Percentiles rank a stretch among this genome's conserved stretches.
Conservation (phyloP, 495 filamentous ascomycete genomes). For the Clohesyomyces aquaticus region DNA sequence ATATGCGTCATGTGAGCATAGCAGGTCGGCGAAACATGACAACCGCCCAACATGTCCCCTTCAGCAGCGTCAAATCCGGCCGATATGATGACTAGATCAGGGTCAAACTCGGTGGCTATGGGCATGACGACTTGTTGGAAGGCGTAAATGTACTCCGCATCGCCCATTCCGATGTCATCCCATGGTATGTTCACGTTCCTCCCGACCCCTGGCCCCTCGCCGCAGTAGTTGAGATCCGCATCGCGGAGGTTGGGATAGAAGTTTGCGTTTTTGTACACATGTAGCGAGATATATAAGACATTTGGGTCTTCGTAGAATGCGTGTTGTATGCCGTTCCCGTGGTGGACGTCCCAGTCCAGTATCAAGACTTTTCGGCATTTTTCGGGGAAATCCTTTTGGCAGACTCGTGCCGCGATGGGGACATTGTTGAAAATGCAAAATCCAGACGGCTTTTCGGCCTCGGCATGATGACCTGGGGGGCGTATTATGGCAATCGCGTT, state of each 20-base stretch:
- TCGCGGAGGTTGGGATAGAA: constrained; percentile 85
- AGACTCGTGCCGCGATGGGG: constrained; percentile 81
- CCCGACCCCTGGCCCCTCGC: constrained; percentile 72
- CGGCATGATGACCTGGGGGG: constrained; percentile 94
- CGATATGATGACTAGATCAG: constrained; percentile 91
- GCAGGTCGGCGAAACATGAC: constrained; percentile 84
- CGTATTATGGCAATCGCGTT: constrained; percentile 95
- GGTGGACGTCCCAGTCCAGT: constrained; percentile 88
- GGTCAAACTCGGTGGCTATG: constrained; percentile 87
- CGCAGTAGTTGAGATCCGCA: constrained; percentile 77
- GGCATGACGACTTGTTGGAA: constrained; percentile 99
- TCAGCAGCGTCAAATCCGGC: constrained; percentile 96
- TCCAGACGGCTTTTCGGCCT: constrained; percentile 79
- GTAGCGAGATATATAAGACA: constrained; percentile 94
- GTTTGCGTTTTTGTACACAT: constrained; percentile 76
- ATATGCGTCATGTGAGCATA: constrained; percentile 99
- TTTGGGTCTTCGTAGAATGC: constrained; percentile 95
- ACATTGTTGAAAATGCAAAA: constrained; percentile 99
- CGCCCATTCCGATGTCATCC: constrained; percentile 89
- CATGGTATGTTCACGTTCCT: constrained; percentile 96
- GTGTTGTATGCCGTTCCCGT: constrained; percentile 95
- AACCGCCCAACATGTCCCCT: constrained; percentile 89
- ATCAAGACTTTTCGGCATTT: constrained; percentile 85
- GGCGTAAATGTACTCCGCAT: constrained; percentile 94
- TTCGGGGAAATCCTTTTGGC: constrained; percentile 74